Evolutionary conservation across 768 basidiomycete species (phyloP).

Genomic region (Boletus vermiculosoides): DNA sequence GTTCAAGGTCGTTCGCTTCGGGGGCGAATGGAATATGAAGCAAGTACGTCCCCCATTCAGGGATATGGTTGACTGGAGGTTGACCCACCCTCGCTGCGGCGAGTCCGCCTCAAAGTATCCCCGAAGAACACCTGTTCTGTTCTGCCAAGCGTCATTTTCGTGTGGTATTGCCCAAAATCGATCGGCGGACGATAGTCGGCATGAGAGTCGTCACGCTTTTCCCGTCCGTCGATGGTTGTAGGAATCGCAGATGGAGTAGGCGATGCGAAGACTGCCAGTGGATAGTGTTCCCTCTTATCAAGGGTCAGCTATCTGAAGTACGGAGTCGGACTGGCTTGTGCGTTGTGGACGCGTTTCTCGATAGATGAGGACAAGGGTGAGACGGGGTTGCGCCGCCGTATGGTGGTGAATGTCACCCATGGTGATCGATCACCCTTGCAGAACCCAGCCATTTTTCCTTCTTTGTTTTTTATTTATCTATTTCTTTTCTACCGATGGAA

Average conservation of each 20-base stretch:
- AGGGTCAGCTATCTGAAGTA: neutral
- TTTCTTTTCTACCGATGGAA: neutral
- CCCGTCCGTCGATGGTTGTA: constrained; percentile 58
- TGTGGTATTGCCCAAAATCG: constrained; percentile 60
- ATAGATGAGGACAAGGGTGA: neutral
- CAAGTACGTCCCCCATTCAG: neutral
- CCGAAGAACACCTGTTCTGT: too few relatives aligned
- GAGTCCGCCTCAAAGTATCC: neutral
- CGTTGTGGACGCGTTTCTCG: constrained; percentile 2
- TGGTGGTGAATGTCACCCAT: neutral
- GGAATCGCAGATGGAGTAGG: constrained; percentile 53
- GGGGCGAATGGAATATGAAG: neutral
- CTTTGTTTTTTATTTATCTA: neutral
- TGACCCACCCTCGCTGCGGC: constrained; percentile 1
- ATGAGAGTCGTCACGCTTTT: constrained; percentile 50
- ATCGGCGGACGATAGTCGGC: constrained; percentile 68
- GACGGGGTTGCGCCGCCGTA: neutral
- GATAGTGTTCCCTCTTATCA: neutral
- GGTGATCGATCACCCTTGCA: constrained; percentile 2
- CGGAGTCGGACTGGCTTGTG: neutral
- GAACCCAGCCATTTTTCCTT: neutral
- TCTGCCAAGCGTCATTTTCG: neutral
- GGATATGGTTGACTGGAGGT: neutral
- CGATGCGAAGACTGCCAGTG: neutral
- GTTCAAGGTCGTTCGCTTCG: constrained; percentile 11